Percentiles rank a stretch among this genome's conserved stretches.
phyloP scores from a whole-genome alignment of 306 rosid genomes.

The Prunus fruticosa region DNA sequence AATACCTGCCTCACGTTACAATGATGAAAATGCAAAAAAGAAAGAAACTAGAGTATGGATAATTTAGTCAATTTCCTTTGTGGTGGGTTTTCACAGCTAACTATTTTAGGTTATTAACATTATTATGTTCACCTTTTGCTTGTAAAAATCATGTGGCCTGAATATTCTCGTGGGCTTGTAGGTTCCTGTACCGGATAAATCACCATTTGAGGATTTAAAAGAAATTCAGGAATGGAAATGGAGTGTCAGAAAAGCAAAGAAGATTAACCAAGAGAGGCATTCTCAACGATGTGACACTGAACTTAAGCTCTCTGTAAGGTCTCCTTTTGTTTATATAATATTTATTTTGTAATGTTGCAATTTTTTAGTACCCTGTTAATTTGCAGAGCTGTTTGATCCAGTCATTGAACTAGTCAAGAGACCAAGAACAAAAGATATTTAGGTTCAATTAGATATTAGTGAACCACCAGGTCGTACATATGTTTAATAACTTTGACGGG shows the following conservation, averaged over 20 bases:
- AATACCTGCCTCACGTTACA: not conserved
- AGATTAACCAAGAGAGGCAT: slow-evolving; percentile 80
- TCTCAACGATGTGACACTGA: slow-evolving; percentile 79
- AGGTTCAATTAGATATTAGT: not conserved
- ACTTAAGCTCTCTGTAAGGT: slow-evolving; percentile 84
- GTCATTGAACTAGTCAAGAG: not conserved
- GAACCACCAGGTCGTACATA: not conserved
- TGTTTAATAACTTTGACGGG: not conserved
- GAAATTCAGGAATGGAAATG: slow-evolving; percentile 82
- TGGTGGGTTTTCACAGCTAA: slow-evolving; percentile 1
- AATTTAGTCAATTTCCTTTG: not conserved
- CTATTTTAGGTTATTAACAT: slow-evolving; percentile 5
- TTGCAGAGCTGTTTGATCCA: not conserved
- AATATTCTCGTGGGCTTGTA: slow-evolving; percentile 32
- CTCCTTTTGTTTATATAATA: slow-evolving; percentile 15
- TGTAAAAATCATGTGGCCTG: not conserved
- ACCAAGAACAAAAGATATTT: too few relatives aligned
- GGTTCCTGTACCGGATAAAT: slow-evolving; percentile 83
- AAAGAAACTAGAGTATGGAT: not conserved
- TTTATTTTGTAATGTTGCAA: not conserved
- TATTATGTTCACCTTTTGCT: not conserved
- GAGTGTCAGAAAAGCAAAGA: slow-evolving; percentile 68
- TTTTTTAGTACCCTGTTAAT: not conserved
- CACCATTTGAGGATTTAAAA: slow-evolving; percentile 49
- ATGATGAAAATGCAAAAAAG: not conserved